phyloP scores from a whole-genome alignment of 495 filamentous ascomycete species.

The Acidiella bohemica region DNA sequence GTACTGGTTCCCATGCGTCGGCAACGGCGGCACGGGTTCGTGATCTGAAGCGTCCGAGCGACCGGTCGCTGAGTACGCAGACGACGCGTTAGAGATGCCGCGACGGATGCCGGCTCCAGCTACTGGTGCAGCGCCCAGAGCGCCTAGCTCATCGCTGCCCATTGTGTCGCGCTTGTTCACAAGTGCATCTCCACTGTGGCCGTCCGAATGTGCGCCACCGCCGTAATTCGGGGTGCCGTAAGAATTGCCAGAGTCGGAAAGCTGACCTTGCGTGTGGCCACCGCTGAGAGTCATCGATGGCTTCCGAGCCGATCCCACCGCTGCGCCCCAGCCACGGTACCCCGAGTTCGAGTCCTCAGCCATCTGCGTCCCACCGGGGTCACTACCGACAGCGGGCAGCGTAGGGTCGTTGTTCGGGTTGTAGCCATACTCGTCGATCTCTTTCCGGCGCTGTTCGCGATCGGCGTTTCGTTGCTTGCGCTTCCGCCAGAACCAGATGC shows the following conservation, averaged over 20 bases:
- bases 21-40: conserved; percentile 41
- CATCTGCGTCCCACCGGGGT: conserved; percentile 34
- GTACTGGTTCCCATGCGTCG: conserved; percentile 26
- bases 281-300: conserved; percentile 79
- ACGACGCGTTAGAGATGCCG: conserved; percentile 91
- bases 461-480: conserved; percentile 70
- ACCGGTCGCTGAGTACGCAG: conserved; percentile 74
- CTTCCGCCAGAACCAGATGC: conserved; percentile 74
- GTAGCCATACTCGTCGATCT: conserved; percentile 91
- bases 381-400: conserved; percentile 47
- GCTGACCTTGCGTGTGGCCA: conserved; percentile 46
- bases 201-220: conserved; percentile 55
- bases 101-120: conserved; percentile 60
- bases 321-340: conserved; percentile 94
- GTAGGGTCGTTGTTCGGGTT: conserved; percentile 91
- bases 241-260: conserved; percentile 52
- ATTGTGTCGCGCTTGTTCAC: conserved; percentile 46
- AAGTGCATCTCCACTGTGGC: conserved; percentile 55
- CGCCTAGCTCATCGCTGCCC: conserved; percentile 38
- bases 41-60: conserved; percentile 76
- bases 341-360: conserved; percentile 48
- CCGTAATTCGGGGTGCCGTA: conserved; percentile 42
- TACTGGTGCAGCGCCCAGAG: conserved; percentile 55
- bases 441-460: conserved; percentile 81
- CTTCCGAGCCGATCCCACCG: conserved; percentile 62